A percentile compares a stretch with the other conserved stretches of the same genome.
Evolutionary conservation across 2,329 filamentous ascomycete species (phyloP).

Genomic region (Colletotrichum musicola): DNA sequence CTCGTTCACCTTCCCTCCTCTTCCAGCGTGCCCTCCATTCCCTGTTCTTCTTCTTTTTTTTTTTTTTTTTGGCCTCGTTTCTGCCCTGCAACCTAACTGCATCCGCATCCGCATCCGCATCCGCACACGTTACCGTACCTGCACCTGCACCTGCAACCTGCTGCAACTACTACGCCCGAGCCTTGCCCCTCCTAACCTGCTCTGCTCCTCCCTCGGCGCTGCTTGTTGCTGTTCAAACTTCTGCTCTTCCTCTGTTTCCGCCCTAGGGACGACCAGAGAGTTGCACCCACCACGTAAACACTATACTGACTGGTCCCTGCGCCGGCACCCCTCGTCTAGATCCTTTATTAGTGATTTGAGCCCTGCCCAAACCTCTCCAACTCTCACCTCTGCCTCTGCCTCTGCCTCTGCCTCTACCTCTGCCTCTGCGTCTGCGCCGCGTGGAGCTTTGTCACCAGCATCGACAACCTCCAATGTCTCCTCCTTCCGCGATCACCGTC

Average conservation of each 20-base stretch:
- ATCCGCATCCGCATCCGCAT: too few species aligned
- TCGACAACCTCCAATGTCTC: constrained; percentile 60
- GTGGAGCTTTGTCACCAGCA: constrained; percentile 57
- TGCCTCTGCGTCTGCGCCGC: constrained; percentile 56
- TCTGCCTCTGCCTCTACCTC: too few species aligned
- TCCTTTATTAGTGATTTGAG: constrained; percentile 50
- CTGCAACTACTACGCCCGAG: too few species aligned
- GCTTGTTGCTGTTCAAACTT: too few species aligned
- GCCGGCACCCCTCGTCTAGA: constrained; percentile 40
- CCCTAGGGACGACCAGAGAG: too few species aligned
- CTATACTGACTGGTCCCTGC: constrained; percentile 38
- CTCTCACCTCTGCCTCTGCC: constrained; percentile 57
- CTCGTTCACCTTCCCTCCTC: constrained; percentile 11
- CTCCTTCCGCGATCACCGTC: constrained; percentile 68
- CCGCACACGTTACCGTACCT: too few species aligned
- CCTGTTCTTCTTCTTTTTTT: constrained; percentile 25
- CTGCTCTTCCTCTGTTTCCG: too few species aligned
- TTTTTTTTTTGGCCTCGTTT: constrained; percentile 24
- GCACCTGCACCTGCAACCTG: too few species aligned
- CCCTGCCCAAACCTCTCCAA: constrained; percentile 53
- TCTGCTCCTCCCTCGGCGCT: too few species aligned
- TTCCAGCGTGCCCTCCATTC: constrained; percentile 22
- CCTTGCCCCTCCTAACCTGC: too few species aligned
- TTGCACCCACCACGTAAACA: neutral
- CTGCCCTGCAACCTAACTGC: neutral